Base-by-base conservation (phyloP, 192 early-diverging fungal species). In the Entomortierella parvispora region DNA sequence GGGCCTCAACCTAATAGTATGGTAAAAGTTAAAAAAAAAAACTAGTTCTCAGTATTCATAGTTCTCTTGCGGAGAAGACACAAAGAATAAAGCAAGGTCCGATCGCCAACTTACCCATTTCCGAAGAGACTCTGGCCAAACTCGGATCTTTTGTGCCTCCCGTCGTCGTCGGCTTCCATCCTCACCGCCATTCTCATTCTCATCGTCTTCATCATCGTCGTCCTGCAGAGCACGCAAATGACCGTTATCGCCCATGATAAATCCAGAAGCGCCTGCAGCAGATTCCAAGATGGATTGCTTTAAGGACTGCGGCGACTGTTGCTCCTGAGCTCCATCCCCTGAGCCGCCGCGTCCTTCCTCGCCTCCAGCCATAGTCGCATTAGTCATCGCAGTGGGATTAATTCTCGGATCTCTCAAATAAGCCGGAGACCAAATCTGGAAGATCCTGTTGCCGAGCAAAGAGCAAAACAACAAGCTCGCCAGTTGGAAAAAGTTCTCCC, bases 401-500 rank as follows among this genome's bases (percentile, higher is more conserved):
- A 44, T 48, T 2, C 60, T 32, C 18, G 81, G 68, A 44, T 71
- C 42, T 20, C 70, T 76, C 33, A 83, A 52, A 47, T 77, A 83
- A 2, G 76, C 64, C 1, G 87, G 84, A 5, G 83, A 80, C 51
- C 68, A 68, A 44, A 86, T 76, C 52, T 83, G 81, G 62, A 91
- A 90, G 18, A 87, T 81, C 0, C 83, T 65, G 17, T 84, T 81
- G 2, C 71, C 58, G 22, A 88, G 81, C 40, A 87, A 60, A 17
- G 79, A 78, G 31, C 86, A 85, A 61, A 94, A 94, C 18, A 94
- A 60, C 15, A 94, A 55, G 25, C 81, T 82, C 1, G 90, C 91
- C 29, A 93, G 62, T 50, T 90, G 85, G 37, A 92, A 80, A 79
- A 88, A 94, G 60, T 84, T 86, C 48, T 93, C 90, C 0, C 89